These are phyloP conservation scores for Talaromyces sp. DNA, from an alignment of 2,329 filamentous ascomycete genomes.

Conservation along the genomic window DNA sequence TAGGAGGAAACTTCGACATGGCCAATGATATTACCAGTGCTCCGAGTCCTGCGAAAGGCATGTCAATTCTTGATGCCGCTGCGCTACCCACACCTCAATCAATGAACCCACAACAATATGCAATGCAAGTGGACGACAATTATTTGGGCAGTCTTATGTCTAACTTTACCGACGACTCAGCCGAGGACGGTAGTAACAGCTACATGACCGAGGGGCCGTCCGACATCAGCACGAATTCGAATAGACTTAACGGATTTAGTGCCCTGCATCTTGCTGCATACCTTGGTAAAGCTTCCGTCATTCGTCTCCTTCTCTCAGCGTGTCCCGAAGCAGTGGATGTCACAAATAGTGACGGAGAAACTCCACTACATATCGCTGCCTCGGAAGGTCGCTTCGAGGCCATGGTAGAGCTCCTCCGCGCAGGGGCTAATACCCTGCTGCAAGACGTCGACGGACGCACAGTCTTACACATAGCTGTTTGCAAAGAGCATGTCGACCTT, in stretches of 20 bases:
- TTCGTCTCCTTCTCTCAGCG: conserved; percentile 1
- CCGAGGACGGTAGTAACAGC: not conserved
- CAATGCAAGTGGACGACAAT: not conserved
- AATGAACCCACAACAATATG: not conserved
- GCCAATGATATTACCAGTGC: not conserved
- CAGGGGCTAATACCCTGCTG: not conserved
- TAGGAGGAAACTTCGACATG: not conserved
- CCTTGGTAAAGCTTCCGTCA: conserved; percentile 4
- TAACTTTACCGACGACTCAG: not conserved
- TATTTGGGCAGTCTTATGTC: conserved; percentile 3
- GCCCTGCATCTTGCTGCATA: not conserved
- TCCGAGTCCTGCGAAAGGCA: not conserved
- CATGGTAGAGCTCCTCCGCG: not conserved
- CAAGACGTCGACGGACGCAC: not conserved
- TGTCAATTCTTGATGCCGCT: conserved; percentile 3
- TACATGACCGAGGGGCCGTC: not conserved
- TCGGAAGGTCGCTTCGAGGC: not conserved
- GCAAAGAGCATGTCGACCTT: not conserved
- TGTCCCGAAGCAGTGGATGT: not conserved
- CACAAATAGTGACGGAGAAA: not conserved
- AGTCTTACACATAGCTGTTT: conserved; percentile 5
- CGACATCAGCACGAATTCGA: not conserved
- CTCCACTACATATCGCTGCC: not conserved
- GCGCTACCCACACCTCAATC: not conserved
- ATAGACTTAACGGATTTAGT: conserved; percentile 3